A percentile compares a stretch with the other conserved stretches of the same genome.
Conservation (phyloP, 345 rosid genomes). For the Clausena lansium region DNA sequence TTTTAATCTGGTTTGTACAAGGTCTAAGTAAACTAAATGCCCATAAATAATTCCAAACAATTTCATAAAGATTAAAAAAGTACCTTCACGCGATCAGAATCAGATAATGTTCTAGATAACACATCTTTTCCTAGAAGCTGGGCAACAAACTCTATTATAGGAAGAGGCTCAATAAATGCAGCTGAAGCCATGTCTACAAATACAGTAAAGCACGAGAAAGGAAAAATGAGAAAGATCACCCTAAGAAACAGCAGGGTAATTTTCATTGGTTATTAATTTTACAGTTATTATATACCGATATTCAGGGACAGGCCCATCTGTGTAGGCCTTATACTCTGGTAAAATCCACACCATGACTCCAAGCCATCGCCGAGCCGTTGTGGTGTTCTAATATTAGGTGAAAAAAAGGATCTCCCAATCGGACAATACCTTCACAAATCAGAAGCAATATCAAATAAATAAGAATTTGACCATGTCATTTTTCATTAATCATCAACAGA, state of each 20-base stretch:
- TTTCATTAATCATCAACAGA: neutral
- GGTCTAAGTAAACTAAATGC: slow-evolving; percentile 11
- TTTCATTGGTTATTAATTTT: neutral
- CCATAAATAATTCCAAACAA: slow-evolving; percentile 5
- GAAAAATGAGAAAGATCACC: slow-evolving; percentile 6
- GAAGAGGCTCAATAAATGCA: slow-evolving; percentile 98
- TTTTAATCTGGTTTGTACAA: slow-evolving; percentile 59
- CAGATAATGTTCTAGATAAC: slow-evolving; percentile 71
- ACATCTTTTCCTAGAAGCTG: slow-evolving; percentile 89
- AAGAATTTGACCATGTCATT: neutral
- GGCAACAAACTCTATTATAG: slow-evolving; percentile 88
- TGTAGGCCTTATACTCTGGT: slow-evolving; percentile 95
- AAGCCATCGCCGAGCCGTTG: slow-evolving; percentile 92
- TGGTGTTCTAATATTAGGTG: slow-evolving; percentile 75
- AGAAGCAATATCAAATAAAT: neutral
- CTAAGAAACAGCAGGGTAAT: neutral
- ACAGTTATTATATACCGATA: slow-evolving; percentile 56
- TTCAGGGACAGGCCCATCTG: slow-evolving; percentile 96
- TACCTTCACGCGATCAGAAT: slow-evolving; percentile 95
- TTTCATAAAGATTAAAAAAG: neutral
- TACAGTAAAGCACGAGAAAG: neutral
- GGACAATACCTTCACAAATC: slow-evolving; percentile 60
- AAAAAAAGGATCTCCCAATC: slow-evolving; percentile 88
- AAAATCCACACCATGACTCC: slow-evolving; percentile 99
- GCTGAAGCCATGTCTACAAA: slow-evolving; percentile 90